These are phyloP conservation scores for Microcos paniculata DNA, from an alignment of 345 rosid species.

Conservation along the genomic window DNA sequence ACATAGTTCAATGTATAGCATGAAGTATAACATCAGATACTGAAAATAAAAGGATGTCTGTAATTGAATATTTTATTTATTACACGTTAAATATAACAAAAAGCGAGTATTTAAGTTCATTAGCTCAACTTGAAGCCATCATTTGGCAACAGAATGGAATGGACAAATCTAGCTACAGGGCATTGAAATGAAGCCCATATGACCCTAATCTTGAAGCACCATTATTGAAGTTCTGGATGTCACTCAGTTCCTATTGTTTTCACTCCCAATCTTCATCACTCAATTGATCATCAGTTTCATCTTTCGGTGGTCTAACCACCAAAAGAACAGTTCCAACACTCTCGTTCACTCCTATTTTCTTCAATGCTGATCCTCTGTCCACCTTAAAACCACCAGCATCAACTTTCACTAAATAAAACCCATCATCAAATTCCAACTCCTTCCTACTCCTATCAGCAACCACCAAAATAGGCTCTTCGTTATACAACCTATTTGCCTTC, in stretches of 20 bases:
- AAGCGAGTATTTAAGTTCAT: slow-evolving; percentile 3
- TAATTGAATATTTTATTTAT: slow-evolving; percentile 9
- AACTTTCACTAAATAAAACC: slow-evolving; percentile 62
- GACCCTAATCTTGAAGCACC: slow-evolving; percentile 14
- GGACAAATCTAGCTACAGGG: slow-evolving; percentile 17
- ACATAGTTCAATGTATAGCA: neutral
- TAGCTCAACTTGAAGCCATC: slow-evolving; percentile 9
- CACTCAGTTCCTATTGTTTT: slow-evolving; percentile 14
- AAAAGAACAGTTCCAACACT: slow-evolving; percentile 61
- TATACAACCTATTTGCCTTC: slow-evolving; percentile 68
- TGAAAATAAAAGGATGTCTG: neutral
- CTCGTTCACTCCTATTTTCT: slow-evolving; percentile 52
- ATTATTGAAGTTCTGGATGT: slow-evolving; percentile 26
- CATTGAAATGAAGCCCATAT: slow-evolving; percentile 1
- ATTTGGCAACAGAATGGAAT: slow-evolving; percentile 15
- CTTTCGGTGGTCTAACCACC: slow-evolving; percentile 79
- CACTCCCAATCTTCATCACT: slow-evolving; percentile 80
- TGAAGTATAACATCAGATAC: neutral
- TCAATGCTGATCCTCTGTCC: slow-evolving; percentile 69
- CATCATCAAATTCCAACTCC: slow-evolving; percentile 50
- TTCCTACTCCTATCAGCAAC: slow-evolving; percentile 64
- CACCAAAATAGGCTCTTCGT: slow-evolving; percentile 74
- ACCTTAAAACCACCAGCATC: slow-evolving; percentile 50
- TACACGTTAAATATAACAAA: slow-evolving; percentile 8
- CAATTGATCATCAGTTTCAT: slow-evolving; percentile 59